Evolutionary conservation across 2,329 filamentous ascomycete species (phyloP).

Genomic region (Thelonectria blattea): DNA sequence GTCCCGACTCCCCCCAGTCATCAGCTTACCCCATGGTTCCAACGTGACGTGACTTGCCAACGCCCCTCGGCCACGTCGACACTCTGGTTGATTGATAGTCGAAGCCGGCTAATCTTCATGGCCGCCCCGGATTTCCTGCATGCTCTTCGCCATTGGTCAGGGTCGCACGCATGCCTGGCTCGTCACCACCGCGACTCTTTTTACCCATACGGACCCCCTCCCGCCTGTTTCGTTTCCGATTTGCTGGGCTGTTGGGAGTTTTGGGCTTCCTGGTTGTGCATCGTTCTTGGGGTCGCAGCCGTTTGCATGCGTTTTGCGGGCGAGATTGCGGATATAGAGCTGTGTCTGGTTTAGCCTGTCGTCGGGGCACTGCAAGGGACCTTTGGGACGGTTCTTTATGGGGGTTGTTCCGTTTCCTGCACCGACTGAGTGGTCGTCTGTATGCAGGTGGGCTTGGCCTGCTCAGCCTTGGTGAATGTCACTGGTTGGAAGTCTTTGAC

Average conservation of each 20-base stretch:
- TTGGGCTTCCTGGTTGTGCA: neutral
- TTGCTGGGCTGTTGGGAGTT: slow-evolving; percentile 2
- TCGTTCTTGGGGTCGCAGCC: neutral
- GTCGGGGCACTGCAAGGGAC: slow-evolving; percentile 1
- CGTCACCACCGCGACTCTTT: slow-evolving; percentile 9
- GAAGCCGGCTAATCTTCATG: slow-evolving; percentile 10
- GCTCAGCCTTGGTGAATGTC: too few relatives aligned
- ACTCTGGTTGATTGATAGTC: slow-evolving; percentile 5
- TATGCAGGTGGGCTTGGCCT: too few relatives aligned
- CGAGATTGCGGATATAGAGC: slow-evolving; percentile 2
- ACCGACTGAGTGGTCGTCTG: too few relatives aligned
- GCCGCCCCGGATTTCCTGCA: slow-evolving; percentile 15
- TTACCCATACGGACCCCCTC: neutral
- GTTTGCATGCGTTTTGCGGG: neutral
- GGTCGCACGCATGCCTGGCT: slow-evolving; percentile 10
- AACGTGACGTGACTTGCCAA: slow-evolving; percentile 15
- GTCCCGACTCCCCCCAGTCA: too few relatives aligned
- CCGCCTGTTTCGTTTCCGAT: slow-evolving; percentile 12
- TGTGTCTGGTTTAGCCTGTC: neutral
- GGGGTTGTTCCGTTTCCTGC: too few relatives aligned
- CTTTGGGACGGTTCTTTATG: neutral
- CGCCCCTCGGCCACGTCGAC: slow-evolving; percentile 20
- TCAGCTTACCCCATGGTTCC: slow-evolving; percentile 15
- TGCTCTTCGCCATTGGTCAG: slow-evolving; percentile 12
- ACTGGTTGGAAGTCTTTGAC: too few relatives aligned